phyloP scores from a whole-genome alignment of 148 eudicot genomes.

The Linanthus parryae region DNA sequence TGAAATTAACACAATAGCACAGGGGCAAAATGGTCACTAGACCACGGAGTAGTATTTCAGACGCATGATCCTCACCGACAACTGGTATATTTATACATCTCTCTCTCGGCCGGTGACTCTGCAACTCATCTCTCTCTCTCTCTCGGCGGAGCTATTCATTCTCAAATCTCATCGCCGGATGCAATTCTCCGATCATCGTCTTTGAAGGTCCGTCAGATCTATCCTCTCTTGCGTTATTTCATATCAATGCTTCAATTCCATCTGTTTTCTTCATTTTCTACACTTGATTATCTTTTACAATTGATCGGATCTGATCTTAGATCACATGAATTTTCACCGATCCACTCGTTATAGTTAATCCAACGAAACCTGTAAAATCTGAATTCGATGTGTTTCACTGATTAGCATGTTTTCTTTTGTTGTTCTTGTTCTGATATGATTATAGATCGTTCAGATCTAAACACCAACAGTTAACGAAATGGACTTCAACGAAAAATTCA shows the following conservation, averaged over 20 bases:
- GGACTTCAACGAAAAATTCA: conserved; percentile 16
- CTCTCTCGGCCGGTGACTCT: too few relatives aligned
- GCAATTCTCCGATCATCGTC: background rate
- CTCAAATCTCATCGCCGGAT: too few relatives aligned
- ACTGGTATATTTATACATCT: too few relatives aligned
- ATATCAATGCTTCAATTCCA: background rate
- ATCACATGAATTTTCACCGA: too few relatives aligned
- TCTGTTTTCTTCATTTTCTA: background rate
- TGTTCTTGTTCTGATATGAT: background rate
- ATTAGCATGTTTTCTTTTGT: background rate
- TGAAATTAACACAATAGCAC: too few relatives aligned
- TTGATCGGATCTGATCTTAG: background rate
- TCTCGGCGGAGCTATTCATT: too few relatives aligned
- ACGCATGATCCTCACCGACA: too few relatives aligned
- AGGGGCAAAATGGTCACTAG: too few relatives aligned
- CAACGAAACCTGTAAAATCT: background rate
- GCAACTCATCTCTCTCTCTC: background rate
- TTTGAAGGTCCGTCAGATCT: conserved; percentile 13
- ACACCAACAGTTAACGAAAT: conserved; percentile 2
- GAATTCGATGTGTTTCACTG: background rate
- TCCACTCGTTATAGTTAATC: too few relatives aligned
- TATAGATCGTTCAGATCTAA: conserved; percentile 18
- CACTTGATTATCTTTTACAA: background rate
- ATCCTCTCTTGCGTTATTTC: background rate
- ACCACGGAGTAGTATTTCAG: too few relatives aligned